Percentiles rank a stretch among this genome's conserved stretches.
Conservation (phyloP, 805 yeast genomes). For the Candida railenensis region DNA sequence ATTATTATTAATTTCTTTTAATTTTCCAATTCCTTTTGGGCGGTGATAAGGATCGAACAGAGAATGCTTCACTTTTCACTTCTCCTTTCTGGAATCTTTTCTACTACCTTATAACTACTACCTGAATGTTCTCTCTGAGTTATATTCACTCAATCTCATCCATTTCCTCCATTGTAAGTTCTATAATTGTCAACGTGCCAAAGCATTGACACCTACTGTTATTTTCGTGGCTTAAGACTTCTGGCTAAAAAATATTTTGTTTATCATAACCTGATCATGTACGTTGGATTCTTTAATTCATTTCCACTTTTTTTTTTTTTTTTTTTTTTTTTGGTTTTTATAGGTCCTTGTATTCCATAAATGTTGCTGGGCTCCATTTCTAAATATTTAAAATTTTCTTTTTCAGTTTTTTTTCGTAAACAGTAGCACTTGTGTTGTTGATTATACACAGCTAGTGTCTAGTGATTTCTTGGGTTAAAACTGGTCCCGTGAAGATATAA, state of each 20-base stretch:
- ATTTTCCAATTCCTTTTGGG: neutral
- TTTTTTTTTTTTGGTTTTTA: too few species aligned
- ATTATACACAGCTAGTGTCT: neutral
- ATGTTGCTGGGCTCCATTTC: neutral
- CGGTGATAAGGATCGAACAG: neutral
- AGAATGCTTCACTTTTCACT: neutral
- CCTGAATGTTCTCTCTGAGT: too few species aligned
- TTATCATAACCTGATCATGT: neutral
- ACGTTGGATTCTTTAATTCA: neutral
- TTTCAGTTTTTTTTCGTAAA: slow-evolving; percentile 2
- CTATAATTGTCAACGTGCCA: too few species aligned
- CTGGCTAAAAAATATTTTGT: neutral
- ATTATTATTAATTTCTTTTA: neutral
- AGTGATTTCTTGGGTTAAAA: neutral
- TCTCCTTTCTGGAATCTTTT: neutral
- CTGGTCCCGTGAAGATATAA: neutral
- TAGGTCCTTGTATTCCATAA: neutral
- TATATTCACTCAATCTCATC: too few species aligned
- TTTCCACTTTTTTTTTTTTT: neutral
- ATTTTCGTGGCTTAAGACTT: neutral
- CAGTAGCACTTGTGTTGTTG: neutral
- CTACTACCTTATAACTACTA: too few species aligned
- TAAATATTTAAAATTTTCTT: slow-evolving; percentile 3
- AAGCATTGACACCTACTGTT: too few species aligned
- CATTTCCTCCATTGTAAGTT: too few species aligned